A percentile compares a stretch with the other conserved stretches of the same genome.
Conservation (phyloP, 768 basidiomycete genomes). For the Polyporus arcularius region DNA sequence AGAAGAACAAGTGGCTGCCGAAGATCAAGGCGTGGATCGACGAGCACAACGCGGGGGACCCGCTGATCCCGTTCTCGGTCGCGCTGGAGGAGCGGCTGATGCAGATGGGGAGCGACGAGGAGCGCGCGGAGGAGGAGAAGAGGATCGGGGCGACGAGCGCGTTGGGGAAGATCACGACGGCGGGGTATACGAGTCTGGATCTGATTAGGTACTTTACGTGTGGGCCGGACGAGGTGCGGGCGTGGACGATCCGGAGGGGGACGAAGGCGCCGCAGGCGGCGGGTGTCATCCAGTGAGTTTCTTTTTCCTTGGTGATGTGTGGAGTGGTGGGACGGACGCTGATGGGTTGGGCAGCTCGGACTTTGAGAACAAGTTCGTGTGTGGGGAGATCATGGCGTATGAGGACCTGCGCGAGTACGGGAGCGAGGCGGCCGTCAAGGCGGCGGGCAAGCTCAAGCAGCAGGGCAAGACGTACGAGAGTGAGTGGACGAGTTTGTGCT, state of each 20-base stretch:
- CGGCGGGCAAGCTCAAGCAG: conserved; percentile 91
- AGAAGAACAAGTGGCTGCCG: conserved; percentile 99
- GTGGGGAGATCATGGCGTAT: conserved; percentile 95
- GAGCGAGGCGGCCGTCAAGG: conserved; percentile 89
- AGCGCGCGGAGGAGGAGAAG: conserved; percentile 71
- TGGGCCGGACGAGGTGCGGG: conserved; percentile 94
- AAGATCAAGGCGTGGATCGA: conserved; percentile 99
- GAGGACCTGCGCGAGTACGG: conserved; percentile 91
- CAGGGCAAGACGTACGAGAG: conserved; percentile 98
- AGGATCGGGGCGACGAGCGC: conserved; percentile 72
- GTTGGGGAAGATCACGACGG: conserved; percentile 92
- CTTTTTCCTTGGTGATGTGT: too few species aligned
- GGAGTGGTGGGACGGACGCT: too few species aligned
- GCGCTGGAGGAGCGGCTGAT: conserved; percentile 90
- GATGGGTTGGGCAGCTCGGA: conserved; percentile 60
- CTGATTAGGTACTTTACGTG: conserved; percentile 97
- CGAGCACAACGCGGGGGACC: conserved; percentile 92
- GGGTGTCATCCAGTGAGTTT: conserved; percentile 94
- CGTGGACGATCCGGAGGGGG: conserved; percentile 95
- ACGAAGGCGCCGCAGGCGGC: conserved; percentile 97
- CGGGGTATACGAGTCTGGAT: conserved; percentile 89
- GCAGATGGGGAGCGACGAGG: conserved; percentile 59
- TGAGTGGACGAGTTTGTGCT: too few species aligned
- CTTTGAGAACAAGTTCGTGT: conserved; percentile 98
- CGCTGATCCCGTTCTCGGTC: conserved; percentile 96